Conservation (phyloP, 108 stramenopile species). For the Stephanodiscus minutulus region DNA sequence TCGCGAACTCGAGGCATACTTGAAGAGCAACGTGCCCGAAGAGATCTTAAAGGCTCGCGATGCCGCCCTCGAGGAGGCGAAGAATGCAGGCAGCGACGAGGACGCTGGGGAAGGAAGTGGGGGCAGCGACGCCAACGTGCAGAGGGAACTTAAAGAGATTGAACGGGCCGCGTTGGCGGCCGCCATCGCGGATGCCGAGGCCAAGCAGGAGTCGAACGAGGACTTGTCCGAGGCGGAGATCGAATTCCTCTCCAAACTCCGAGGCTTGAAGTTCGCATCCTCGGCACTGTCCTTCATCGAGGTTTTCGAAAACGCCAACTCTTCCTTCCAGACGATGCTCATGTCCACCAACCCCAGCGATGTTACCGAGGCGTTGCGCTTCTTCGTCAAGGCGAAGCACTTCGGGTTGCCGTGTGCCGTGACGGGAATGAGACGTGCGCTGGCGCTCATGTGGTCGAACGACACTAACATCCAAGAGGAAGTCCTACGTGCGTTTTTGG, state of each 20-base stretch:
- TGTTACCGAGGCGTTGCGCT: conserved; percentile 89
- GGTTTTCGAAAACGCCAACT: conserved; percentile 77
- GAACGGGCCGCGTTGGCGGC: conserved; percentile 72
- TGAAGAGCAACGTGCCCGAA: conserved; percentile 70
- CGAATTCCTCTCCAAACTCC: conserved; percentile 63
- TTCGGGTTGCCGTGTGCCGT: conserved; percentile 93
- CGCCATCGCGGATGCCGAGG: conserved; percentile 68
- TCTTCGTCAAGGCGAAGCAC: conserved; percentile 90
- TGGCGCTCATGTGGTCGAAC: conserved; percentile 92
- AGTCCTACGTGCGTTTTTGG: conserved; percentile 87
- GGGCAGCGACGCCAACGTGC: conserved; percentile 29
- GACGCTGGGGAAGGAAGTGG: conserved; percentile 21
- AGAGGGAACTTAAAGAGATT: conserved; percentile 53
- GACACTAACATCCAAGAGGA: conserved; percentile 87
- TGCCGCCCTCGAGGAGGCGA: conserved; percentile 56
- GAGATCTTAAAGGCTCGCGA: conserved; percentile 69
- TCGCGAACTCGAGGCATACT: conserved; percentile 60
- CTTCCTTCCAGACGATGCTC: conserved; percentile 75
- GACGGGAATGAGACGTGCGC: conserved; percentile 88
- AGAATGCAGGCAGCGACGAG: conserved; percentile 2
- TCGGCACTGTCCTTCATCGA: conserved; percentile 83
- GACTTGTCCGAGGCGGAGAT: conserved; percentile 53
- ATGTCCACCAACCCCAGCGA: conserved; percentile 84
- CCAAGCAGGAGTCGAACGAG: conserved; percentile 25
- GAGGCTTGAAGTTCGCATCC: conserved; percentile 78